Evolutionary conservation across 148 eudicot species (phyloP), one percentile per base, ranked within the genome.

Genomic region (Vaccinium macrocarpon): DNA sequence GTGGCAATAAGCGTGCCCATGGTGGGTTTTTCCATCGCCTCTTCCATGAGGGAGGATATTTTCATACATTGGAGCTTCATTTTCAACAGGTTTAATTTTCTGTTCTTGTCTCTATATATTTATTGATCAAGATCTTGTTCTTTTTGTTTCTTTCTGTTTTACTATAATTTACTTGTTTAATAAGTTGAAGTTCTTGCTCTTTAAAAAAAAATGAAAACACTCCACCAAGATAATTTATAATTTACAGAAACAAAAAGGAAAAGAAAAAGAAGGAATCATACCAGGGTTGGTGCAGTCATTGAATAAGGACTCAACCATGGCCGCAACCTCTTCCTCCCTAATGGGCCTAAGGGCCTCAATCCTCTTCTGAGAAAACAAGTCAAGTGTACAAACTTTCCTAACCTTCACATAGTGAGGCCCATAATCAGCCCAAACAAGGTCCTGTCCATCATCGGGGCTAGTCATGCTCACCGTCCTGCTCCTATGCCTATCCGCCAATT

Each of bases 281-380:
- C 98, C 96, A 82, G 93, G 88, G 70, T 78, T 21, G n/a, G 83
- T 59, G 86, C 87, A 90, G 80, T 92, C 89, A 51, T 85, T 89
- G 81, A 79, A 92, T 59, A 93, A 84, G 14, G 94, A 87, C 62
- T 95, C 94, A 86, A 95, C 89, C 98, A 93, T 93, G 82, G 95
- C 98, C 52, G 95, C 91, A n/a, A 93, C 95, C 73, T 95, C 98
- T 83, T 93, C 98, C 76, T 95, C 98, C 59, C 98, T 87, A 83
- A 95, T 89, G 27, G 97, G 97, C 82, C 95, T 84, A 38, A 95
- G 85, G 15, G 90, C 89, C 32, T 95, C 98, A 77, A 95, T 90
- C 49, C 95, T 89, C 89, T 91, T 95, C 7, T 90, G 90, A 8
- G 97, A 82, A 49, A 95, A 95, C 23, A 95, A 84, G 78, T 93